Evolutionary conservation across 306 rosid species (phyloP).

Genomic region (Lathyrus tuberosus): DNA sequence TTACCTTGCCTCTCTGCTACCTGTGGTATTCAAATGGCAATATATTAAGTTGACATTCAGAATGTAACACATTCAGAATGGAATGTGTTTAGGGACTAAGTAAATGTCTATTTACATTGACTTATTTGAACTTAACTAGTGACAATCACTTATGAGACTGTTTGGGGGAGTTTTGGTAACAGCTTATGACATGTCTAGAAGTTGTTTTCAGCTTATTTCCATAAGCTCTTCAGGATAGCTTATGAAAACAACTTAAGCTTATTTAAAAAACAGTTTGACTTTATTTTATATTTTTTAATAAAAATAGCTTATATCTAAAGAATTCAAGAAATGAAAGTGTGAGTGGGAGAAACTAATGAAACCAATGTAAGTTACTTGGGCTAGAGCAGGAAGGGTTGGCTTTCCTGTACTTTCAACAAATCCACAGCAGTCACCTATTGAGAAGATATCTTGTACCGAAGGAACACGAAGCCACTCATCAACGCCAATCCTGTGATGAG

Average conservation of each 20-base stretch:
- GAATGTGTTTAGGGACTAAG: conserved; percentile 9
- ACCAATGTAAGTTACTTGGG: conserved; percentile 63
- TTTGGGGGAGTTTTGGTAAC: no score
- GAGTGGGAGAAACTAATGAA: conserved; percentile 7
- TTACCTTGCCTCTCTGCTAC: conserved; percentile 99
- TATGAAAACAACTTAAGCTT: no score
- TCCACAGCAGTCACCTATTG: conserved; percentile 96
- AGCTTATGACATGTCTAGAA: no score
- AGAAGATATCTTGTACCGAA: conserved; percentile 69
- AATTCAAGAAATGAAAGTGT: conserved; percentile 23
- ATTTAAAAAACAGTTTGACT: no score
- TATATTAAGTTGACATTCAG: conserved; percentile 8
- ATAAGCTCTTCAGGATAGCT: no score
- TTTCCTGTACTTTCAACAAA: conserved; percentile 92
- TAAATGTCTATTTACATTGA: no score
- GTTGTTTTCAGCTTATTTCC: no score
- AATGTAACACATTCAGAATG: conserved; percentile 24
- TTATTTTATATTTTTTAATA: no score
- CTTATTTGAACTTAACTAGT: no score
- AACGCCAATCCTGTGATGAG: conserved; percentile 77
- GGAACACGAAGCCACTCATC: conserved; percentile 94
- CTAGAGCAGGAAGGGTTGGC: conserved; percentile 84
- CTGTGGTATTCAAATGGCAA: conserved; percentile 46
- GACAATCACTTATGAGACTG: no score
- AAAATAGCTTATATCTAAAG: no score